These are phyloP conservation scores for Eleusine coracana DNA, from an alignment of 176 grass and related monocot species.

Conservation along the genomic window DNA sequence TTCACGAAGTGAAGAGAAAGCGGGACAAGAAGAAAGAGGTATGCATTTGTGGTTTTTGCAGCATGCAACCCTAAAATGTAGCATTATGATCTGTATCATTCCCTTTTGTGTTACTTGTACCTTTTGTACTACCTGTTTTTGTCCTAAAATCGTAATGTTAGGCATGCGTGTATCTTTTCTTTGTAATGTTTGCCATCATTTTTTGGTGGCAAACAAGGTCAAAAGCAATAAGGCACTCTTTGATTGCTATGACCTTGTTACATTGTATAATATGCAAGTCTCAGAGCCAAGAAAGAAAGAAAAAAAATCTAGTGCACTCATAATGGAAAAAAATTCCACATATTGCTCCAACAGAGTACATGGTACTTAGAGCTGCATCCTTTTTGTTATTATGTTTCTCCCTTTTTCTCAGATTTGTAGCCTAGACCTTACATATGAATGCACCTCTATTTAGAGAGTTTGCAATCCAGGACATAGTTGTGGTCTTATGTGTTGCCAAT, in stretches of 20 bases:
- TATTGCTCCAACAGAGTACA: not conserved
- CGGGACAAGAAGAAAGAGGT: conserved; percentile 96
- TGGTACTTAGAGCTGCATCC: not conserved
- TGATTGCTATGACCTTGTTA: not conserved
- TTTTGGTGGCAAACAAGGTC: not conserved
- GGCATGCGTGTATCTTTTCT: not conserved
- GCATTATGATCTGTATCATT: not conserved
- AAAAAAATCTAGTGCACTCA: conserved; percentile 7
- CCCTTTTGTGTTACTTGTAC: not conserved
- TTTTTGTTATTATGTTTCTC: not conserved
- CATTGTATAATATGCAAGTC: not conserved
- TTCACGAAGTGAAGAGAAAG: conserved; percentile 91
- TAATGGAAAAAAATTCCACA: not conserved
- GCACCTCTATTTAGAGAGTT: not conserved
- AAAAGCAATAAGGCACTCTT: not conserved
- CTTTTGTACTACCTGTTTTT: conserved; percentile 20
- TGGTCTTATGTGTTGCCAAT: not conserved
- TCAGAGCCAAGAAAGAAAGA: not conserved
- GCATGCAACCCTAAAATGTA: not conserved
- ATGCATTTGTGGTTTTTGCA: conserved; percentile 24
- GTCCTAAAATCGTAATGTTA: not conserved
- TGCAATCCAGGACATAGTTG: not conserved
- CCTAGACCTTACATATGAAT: not conserved
- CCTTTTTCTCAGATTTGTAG: not conserved
- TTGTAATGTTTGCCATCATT: not conserved